Evolutionary conservation across 1,284 basidiomycete species (phyloP), one percentile per base, ranked within the genome.

Genomic region (Vanrija humicola): DNA sequence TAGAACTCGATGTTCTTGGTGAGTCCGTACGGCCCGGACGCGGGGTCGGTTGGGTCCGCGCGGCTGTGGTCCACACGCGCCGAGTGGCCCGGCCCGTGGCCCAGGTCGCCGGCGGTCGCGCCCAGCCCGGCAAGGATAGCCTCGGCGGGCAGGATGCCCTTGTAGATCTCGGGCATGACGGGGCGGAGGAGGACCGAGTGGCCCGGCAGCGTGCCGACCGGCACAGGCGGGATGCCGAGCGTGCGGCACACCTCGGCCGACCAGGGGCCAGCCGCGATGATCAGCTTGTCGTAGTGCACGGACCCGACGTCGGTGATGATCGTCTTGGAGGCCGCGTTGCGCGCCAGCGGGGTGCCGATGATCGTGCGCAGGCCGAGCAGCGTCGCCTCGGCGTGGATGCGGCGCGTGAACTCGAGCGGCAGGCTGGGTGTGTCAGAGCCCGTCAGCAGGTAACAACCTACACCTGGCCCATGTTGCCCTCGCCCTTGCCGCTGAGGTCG

Each of bases 261-360:
- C 57, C 57, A 59, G 1, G 57, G 57, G 3, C 57, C 57, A 10
- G 57, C 57, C 6, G 53, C 53, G 18, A 59, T 48, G 1, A 59
- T 38, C 16, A 59, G 50, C 19, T 52, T 48, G 47, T 59, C 57
- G 26, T 52, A 59, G 19, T 25, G 19, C 8, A 55, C 38, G 3
- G 42, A 18, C 9, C 57, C 57, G 16, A 43, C 50, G 9, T 43
- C 46, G 1, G 57, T 59, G 21, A 29, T 39, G 23, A 59, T 25
- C 2, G 38, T 38, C 19, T 48, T 40, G 6, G 49, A 49, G 8
- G n/a, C 23, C 2, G 34, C 34, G 15, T 25, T 38, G 14, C 57
- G 53, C 1, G 44, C 42, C 7, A 51, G 38, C 3, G 57, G 57
- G n/a, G 47, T 40, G 0, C 53, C 57, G 19, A 55, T 52, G 39